A percentile compares a stretch with the other conserved stretches of the same genome.
phyloP scores from a whole-genome alignment of 2,329 filamentous ascomycete genomes.

The Byssoonygena ceratinophila region DNA sequence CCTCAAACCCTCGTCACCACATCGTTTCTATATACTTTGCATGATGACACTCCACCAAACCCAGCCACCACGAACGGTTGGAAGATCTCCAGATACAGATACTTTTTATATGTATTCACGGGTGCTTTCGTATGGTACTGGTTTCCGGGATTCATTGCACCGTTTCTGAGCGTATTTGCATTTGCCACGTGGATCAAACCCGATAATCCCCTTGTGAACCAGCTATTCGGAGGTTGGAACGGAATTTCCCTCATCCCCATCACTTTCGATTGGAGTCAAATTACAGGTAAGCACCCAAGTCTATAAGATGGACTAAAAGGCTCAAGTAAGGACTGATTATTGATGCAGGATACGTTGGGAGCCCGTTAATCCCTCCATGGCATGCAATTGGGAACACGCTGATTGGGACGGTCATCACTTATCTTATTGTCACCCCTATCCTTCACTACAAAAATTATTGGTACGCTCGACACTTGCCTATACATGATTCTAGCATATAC shows the following conservation, averaged over 20 bases:
- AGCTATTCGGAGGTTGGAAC: conserved; percentile 59
- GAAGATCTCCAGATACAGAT: conserved; percentile 53
- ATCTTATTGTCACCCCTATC: conserved; percentile 47
- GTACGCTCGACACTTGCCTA: conserved; percentile 56
- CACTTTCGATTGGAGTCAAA: conserved; percentile 66
- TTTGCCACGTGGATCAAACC: conserved; percentile 64
- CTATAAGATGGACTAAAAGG: neutral
- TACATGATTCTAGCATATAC: conserved; percentile 59
- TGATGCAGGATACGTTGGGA: conserved; percentile 52
- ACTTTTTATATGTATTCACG: conserved; percentile 51
- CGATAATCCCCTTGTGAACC: conserved; percentile 57
- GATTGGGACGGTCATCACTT: conserved; percentile 56
- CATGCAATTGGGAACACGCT: conserved; percentile 63
- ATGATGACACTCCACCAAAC: conserved; percentile 50
- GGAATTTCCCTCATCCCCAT: conserved; percentile 60
- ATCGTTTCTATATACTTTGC: conserved; percentile 61
- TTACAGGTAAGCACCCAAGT: conserved; percentile 28
- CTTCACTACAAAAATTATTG: conserved; percentile 58
- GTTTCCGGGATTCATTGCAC: conserved; percentile 58
- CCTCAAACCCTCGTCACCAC: conserved; percentile 55
- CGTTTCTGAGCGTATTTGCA: conserved; percentile 59
- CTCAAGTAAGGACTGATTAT: neutral
- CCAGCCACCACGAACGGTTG: conserved; percentile 52
- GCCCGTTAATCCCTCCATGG: conserved; percentile 61
- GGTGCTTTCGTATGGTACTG: conserved; percentile 57